Base-by-base conservation (phyloP, 1,139 yeast genomes). In the Scheffersomyces stambukii region DNA sequence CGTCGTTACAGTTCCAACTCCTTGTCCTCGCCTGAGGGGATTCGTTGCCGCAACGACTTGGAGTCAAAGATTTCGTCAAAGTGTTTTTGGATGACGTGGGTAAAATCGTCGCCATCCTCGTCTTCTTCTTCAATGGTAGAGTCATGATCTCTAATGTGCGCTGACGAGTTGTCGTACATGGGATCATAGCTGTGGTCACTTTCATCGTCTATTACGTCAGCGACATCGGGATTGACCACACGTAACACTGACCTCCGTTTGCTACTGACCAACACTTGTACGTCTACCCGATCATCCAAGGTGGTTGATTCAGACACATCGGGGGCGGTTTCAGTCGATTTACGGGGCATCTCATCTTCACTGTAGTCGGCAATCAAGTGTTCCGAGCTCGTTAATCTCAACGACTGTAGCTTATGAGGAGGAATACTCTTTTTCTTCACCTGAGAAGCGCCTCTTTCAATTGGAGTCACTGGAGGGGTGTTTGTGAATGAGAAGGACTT, bases 221-320 rank as follows among this genome's bases (percentile, higher is more conserved):
- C 68, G 5, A 52, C 24, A 41, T 74, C 79, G 0, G 93, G 93
- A 43, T 82, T 82, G 28, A 77, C 68, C 21, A 82, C 77, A 19
- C 81, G 59, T 28, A 82, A 57, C 27, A 70, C 70, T 1, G 82
- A 68, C 32, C 85, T 57, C 42, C 89, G 61, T 46, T 76, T 75
- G n/a, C 83, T 75, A 33, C 85, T 75, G 7, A 81, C 89, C 38
- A 82, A 54, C 6, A 82, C 82, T 48, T 81, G 91, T 0, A 79
- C 89, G 38, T 81, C 89, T 40, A 81, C 54, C 22, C 69, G 63
- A 21, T 63, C 63, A 37, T 70, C 70, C 8, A 65, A 48, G 4
- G 43, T 40, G 13, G 47, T 48, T n/a, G 49, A 40, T 22, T 53
- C 57, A 7, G 49, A 39, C 17, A 11, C 25, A 5, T 25, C 17